Base-by-base conservation (phyloP, 2,329 filamentous ascomycete species). In the Fusarium miscanthi region DNA sequence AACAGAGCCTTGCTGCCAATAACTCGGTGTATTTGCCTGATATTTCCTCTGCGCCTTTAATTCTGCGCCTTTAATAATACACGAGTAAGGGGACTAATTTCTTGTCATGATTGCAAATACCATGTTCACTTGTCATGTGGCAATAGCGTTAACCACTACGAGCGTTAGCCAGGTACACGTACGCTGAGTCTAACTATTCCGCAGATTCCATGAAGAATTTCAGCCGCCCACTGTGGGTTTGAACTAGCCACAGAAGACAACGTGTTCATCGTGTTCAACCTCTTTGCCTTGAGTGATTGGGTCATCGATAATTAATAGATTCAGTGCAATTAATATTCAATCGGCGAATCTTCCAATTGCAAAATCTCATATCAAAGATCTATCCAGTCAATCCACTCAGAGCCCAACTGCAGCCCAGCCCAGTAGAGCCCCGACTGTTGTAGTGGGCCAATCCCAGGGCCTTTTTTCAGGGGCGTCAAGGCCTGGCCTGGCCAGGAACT, bases 131-230 rank as follows among this genome's bases (percentile, higher is more conserved):
- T 35, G 19, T 51, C 43, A 30, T 33, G 52, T 68, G 70, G 70
- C 70, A 49, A 68, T 45, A 73, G 54, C 57, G 49, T 67, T 33
- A 37, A 46, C 37, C 63, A 56, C 65, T 59, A 59, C 37, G 25
- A 33, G n/a, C 52, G 27, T 69, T 69, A 69, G 66, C 51, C 66
- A 69, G 66, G 66, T 42, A 69, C 65, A 69, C 27, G 30, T 66
- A 69, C 27, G 30, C 61, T 43, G 41, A 65, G 49, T 56, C 45
- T 25, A 25, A 25, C 23, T 54, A 52, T 69, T 46, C 45, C 42
- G 37, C 48, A 33, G 57, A 30, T 41, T 51, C 49, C 35, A 30
- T 46, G 7, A 6, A 30, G 35, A 23, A 37, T 33, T 59, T 56
- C 51, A 63, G 69, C 66, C 53, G 40, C 54, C 70, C 48, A 68